phyloP scores from a whole-genome alignment of 2,329 filamentous ascomycete genomes.

The Colletotrichum cuscutae region DNA sequence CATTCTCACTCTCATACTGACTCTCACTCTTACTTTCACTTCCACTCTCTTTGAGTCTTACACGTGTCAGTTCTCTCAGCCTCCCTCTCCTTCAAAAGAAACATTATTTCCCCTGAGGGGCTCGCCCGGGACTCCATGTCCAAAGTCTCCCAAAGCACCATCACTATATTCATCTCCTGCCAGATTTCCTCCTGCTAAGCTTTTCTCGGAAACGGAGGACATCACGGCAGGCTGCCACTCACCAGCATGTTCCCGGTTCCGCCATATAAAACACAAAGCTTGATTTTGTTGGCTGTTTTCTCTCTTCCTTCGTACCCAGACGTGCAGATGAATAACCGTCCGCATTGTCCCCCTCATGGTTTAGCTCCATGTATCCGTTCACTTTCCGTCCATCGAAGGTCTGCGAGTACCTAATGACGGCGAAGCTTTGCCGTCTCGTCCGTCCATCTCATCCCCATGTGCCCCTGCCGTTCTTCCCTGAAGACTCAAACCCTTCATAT shows the following conservation, averaged over 20 bases:
- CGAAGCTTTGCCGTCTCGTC: not conserved
- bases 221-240: slow-evolving; percentile 2
- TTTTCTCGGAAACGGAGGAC: slow-evolving; percentile 8
- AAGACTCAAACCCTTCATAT: slow-evolving; percentile 3
- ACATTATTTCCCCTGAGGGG: not conserved
- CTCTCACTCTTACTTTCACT: not conserved
- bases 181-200: not conserved
- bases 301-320: not conserved
- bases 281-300: slow-evolving; percentile 14
- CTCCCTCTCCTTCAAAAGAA: not conserved
- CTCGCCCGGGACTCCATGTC: slow-evolving; percentile 14
- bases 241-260: slow-evolving; percentile 18
- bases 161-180: not conserved
- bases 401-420: not conserved
- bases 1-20: too few species aligned
- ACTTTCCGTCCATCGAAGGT: too few species aligned
- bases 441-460: not conserved
- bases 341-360: not conserved
- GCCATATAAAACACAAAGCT: slow-evolving; percentile 10
- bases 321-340: slow-evolving; percentile 6
- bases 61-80: not conserved
- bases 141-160: not conserved
- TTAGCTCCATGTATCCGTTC: too few species aligned
- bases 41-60: not conserved
- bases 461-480: not conserved